Evolutionary conservation across 495 filamentous ascomycete species (phyloP), one percentile per base, ranked within the genome.

Genomic region (Cercophora scortea): DNA sequence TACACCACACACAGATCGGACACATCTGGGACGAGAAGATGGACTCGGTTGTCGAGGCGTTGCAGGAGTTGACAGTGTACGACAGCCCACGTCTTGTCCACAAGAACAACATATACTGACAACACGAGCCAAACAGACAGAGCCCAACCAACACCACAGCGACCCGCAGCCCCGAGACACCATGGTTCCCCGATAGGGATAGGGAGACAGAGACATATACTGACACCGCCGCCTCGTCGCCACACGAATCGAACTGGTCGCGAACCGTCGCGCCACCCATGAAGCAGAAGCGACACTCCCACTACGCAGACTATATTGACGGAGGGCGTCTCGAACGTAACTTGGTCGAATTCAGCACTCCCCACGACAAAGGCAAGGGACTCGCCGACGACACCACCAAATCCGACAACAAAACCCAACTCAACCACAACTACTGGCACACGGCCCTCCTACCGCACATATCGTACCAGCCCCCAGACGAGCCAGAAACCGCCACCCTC

Each of bases 11-110:
- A 32, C 38, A 48, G 42, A 36, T 40, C 5, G 50, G 42, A 36
- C 25, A 42, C 25, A 13, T 16, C 4, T 63, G 61, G 61, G 54
- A 61, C 39, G 58, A 59, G 12, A 48, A 50, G 25, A 56, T 59
- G 32, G 48, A 58, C 17, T 59, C 56, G 35, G 54, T 64, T 8
- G 54, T 64, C 6, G 61, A 58, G 36, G 49, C 58, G n/a, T 36
- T 66, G 2, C 57, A 59, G 5, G 58, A 61, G 36, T 17, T 64
- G 34, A 47, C 42, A 32, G 40, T 56, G 45, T 48, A 18, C 33
- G 42, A 32, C 5, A 25, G 25, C 25, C 25, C 25, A 25, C 0
- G 35, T 8, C 32, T 2, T 2, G 6, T 25, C 32, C 16, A 13
- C 19, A 35, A 19, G 12, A 49, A 8, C 33, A 19, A 45, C 25